These are phyloP conservation scores for Wickerhamiella alocasiicola DNA, from an alignment of 805 yeast species.

Conservation along the genomic window DNA sequence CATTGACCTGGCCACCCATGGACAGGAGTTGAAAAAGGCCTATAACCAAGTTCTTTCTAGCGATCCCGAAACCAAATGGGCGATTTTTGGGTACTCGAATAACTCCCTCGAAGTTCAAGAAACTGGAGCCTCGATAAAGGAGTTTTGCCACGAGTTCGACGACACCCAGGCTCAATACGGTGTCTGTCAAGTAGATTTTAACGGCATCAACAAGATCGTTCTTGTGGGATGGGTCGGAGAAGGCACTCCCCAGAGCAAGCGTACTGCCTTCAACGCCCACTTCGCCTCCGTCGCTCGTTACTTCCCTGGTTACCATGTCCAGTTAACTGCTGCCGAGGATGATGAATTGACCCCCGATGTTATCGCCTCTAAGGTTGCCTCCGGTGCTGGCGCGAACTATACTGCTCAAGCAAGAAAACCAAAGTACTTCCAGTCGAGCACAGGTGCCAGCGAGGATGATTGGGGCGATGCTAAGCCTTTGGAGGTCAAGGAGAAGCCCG, in stretches of 20 bases:
- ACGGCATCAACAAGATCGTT: constrained; percentile 77
- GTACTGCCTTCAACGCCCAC: constrained; percentile 34
- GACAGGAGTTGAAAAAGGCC: constrained; percentile 58
- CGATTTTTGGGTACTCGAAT: constrained; percentile 61
- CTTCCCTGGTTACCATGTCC: constrained; percentile 74
- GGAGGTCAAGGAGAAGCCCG: constrained; percentile 29
- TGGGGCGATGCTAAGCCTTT: constrained; percentile 47
- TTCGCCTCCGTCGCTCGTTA: constrained; percentile 29
- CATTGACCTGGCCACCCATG: constrained; percentile 50
- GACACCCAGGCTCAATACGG: constrained; percentile 89
- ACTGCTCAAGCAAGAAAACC: constrained; percentile 32
- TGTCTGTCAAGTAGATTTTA: constrained; percentile 72
- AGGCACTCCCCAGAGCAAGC: constrained; percentile 54
- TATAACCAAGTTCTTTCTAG: constrained; percentile 74
- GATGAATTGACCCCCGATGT: constrained; percentile 79
- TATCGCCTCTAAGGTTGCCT: constrained; percentile 60
- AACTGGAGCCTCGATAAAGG: constrained; percentile 52
- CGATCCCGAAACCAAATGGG: constrained; percentile 58
- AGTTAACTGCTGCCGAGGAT: constrained; percentile 87
- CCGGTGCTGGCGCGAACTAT: constrained; percentile 94
- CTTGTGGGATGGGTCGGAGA: constrained; percentile 92
- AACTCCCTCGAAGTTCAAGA: constrained; percentile 32
- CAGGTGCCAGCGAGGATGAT: constrained; percentile 40
- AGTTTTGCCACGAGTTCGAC: constrained; percentile 67
- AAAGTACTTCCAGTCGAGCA: constrained; percentile 26